Evolutionary conservation across 2,329 filamentous ascomycete genomes (phyloP), one percentile per base, ranked within the genome.

Genomic region (Pseudogymnoascus sp.): DNA sequence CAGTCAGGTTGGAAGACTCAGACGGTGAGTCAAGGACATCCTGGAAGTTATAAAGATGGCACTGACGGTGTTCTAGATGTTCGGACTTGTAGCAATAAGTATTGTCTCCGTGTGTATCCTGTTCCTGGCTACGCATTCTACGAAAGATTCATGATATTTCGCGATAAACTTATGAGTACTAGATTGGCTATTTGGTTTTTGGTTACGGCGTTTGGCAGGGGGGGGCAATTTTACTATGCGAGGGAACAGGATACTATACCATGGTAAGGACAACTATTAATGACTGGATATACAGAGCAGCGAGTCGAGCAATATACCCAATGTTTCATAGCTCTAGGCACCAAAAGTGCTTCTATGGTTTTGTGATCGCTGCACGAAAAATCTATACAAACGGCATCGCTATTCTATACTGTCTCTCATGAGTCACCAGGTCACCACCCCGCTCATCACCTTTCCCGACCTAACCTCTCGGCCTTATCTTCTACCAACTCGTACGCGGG

Each of bases 1-100:
- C 94, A 99, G 77, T 89, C 86, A 31, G 94, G 94, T 1, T 94
- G 90, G 89, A 93, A 91, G 75, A 97, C 94, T 38, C 92, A 97
- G 73, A 74, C 87, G 43, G 89, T 96, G 60, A 55, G 66, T 65
- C 63, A 62, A 67, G 63, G 37, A 26, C 39, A 21, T 10, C 10
- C 33, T 41, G 11, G 11, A 6, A n/a, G 29, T 19, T 45, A 35
- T 62, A 35, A 12, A 38, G 35, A 4, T 26, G 11, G n/a, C 16
- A 14, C 61, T 37, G 33, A 59, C 45, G 16, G 11, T 1, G 21
- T n/a, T 31, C 10, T 61, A 88, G 86, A 77, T 88, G 23, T 82
- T 90, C 69, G 83, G 79, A 2, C 74, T 84, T 3, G 80, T 90
- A 29, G 83, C 87, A 2, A 69, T 81, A 7, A 80, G 79, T 37